A percentile compares a stretch with the other conserved stretches of the same genome.
These are phyloP conservation scores for Rubus idaeus DNA, from an alignment of 306 rosid species.

Conservation along the genomic window DNA sequence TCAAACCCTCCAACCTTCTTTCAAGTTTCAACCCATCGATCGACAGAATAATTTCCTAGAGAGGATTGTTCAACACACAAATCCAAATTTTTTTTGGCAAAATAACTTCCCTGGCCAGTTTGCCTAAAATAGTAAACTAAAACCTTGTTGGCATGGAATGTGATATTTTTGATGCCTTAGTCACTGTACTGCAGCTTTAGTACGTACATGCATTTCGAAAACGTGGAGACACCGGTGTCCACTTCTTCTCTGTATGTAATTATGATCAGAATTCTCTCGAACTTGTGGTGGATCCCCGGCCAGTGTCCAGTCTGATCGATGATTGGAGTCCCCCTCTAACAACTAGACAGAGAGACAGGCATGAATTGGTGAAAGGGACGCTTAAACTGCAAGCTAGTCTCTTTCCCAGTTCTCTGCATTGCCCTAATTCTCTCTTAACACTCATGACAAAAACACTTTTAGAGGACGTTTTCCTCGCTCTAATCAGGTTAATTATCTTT, in stretches of 20 bases:
- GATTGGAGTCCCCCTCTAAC: background rate
- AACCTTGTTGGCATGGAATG: no score
- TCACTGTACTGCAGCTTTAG: background rate
- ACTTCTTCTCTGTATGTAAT: no score
- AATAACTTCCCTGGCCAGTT: no score
- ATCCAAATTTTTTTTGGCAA: no score
- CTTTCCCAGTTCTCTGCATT: background rate
- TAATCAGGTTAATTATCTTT: no score
- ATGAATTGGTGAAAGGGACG: background rate
- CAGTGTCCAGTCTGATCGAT: background rate
- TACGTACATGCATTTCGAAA: background rate
- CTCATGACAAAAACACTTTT: no score
- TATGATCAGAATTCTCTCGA: no score
- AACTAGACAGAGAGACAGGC: background rate
- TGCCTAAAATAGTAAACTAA: no score
- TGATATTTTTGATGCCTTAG: no score
- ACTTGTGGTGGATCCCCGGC: no score
- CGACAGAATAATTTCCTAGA: background rate
- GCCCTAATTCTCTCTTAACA: no score
- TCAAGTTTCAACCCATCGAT: background rate
- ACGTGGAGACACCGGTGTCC: background rate
- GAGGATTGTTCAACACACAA: background rate
- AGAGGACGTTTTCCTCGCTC: no score
- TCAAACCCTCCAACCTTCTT: constrained; percentile 1
- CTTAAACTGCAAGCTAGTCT: background rate